Conservation (phyloP, 495 filamentous ascomycete species). For the Sphaerosporella brunnea region DNA sequence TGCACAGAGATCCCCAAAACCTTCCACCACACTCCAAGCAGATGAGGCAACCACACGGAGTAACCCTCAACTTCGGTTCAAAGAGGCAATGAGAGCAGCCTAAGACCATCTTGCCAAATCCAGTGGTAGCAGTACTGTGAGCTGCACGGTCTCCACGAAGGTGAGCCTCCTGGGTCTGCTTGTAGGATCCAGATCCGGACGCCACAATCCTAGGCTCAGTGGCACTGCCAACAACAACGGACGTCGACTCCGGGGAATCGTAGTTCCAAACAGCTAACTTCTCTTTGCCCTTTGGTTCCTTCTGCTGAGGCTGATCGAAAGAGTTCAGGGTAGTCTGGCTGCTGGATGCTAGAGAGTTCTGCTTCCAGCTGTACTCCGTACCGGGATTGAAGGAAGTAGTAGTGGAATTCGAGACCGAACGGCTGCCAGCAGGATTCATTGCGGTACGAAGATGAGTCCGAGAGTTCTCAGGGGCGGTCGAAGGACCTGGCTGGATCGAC, state of each 20-base stretch:
- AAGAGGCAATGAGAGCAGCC: conserved; percentile 24
- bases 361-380: background rate
- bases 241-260: conserved; percentile 11
- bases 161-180: too few relatives aligned
- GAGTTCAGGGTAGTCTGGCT: conserved; percentile 1
- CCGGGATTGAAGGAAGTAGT: background rate
- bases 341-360: background rate
- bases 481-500: background rate
- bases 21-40: conserved; percentile 21
- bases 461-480: background rate
- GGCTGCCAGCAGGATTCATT: background rate
- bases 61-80: conserved; percentile 22
- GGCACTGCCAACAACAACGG: conserved; percentile 10
- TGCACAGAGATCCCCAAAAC: conserved; percentile 17
- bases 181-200: too few relatives aligned
- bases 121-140: too few relatives aligned
- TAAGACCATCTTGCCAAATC: conserved; percentile 11
- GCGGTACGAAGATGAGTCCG: background rate
- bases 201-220: too few relatives aligned
- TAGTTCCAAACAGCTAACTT: conserved; percentile 17
- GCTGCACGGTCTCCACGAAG: background rate
- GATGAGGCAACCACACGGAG: conserved; percentile 23
- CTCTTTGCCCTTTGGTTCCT: conserved; percentile 7
- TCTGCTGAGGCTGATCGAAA: background rate
- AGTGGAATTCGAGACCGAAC: conserved; percentile 5